phyloP scores from a whole-genome alignment of 176 grass and related monocot genomes.

The Avena eriantha region DNA sequence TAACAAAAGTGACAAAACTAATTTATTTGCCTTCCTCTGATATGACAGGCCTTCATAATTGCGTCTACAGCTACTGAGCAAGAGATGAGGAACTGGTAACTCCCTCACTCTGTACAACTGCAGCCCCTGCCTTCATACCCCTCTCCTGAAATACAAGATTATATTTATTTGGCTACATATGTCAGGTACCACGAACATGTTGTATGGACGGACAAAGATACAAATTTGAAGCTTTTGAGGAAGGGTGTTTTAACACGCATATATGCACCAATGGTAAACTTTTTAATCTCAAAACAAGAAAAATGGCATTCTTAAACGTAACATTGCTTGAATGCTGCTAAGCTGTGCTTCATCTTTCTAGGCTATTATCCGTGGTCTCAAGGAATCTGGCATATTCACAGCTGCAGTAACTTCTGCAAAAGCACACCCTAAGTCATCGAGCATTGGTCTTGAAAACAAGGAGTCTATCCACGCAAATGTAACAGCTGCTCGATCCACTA shows the following conservation, averaged over 20 bases:
- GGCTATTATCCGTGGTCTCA: constrained; percentile 95
- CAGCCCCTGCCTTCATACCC: not conserved
- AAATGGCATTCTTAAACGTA: constrained; percentile 15
- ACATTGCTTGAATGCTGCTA: constrained; percentile 42
- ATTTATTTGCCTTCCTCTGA: constrained; percentile 22
- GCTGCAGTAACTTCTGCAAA: constrained; percentile 76
- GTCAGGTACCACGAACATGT: constrained; percentile 93
- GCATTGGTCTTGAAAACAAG: constrained; percentile 41
- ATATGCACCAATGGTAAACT: constrained; percentile 93
- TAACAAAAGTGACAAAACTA: not conserved
- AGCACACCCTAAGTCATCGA: constrained; percentile 52
- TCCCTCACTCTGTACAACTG: constrained; percentile 11
- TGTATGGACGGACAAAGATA: constrained; percentile 86
- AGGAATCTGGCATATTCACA: constrained; percentile 84
- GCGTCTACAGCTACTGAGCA: constrained; percentile 93
- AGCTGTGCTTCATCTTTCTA: constrained; percentile 38
- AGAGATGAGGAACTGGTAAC: constrained; percentile 94
- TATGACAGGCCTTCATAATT: constrained; percentile 89
- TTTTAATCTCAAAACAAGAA: not conserved
- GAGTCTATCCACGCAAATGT: constrained; percentile 50
- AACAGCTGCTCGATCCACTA: constrained; percentile 33
- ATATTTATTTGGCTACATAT: constrained; percentile 18
- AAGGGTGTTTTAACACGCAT: constrained; percentile 94
- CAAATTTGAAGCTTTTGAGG: constrained; percentile 89
- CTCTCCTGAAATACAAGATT: not conserved